These are phyloP conservation scores for Maudiozyma barnettii DNA, from an alignment of 805 yeast genomes.

Conservation along the genomic window DNA sequence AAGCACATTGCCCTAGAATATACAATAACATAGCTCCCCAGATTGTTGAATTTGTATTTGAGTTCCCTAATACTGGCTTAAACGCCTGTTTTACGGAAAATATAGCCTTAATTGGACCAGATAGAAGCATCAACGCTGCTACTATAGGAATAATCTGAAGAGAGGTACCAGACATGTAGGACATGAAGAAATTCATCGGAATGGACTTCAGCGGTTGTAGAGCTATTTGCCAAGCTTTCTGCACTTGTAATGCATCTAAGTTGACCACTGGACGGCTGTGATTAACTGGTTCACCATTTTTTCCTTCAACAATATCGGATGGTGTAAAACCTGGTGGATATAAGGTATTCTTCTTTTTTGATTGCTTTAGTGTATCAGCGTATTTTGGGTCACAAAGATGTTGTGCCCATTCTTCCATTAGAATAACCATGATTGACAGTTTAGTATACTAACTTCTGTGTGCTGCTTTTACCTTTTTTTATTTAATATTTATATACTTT, in stretches of 20 bases:
- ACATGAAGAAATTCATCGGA: slow-evolving; percentile 88
- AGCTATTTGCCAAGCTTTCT: slow-evolving; percentile 84
- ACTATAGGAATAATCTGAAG: slow-evolving; percentile 84
- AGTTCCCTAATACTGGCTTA: slow-evolving; percentile 34
- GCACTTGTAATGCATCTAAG: slow-evolving; percentile 19
- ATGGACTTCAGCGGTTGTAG: slow-evolving; percentile 69
- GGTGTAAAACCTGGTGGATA: slow-evolving; percentile 23
- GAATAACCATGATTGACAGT: not conserved
- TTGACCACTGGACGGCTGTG: not conserved
- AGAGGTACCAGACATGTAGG: slow-evolving; percentile 86
- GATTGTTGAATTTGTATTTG: slow-evolving; percentile 17
- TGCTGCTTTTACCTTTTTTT: not conserved
- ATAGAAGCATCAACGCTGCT: slow-evolving; percentile 77
- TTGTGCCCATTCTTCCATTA: slow-evolving; percentile 13
- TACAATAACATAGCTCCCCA: slow-evolving; percentile 38
- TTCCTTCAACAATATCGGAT: not conserved
- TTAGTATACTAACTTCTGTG: not conserved
- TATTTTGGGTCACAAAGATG: slow-evolving; percentile 8
- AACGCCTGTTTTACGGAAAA: slow-evolving; percentile 49
- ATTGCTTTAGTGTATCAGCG: not conserved
- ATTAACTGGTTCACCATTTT: not conserved
- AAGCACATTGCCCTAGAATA: slow-evolving; percentile 39
- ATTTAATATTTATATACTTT: too few species aligned
- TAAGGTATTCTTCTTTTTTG: slow-evolving; percentile 6
- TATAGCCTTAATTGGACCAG: slow-evolving; percentile 69